Base-by-base conservation (phyloP, 2,329 filamentous ascomycete species). In the Nemania sp. region DNA sequence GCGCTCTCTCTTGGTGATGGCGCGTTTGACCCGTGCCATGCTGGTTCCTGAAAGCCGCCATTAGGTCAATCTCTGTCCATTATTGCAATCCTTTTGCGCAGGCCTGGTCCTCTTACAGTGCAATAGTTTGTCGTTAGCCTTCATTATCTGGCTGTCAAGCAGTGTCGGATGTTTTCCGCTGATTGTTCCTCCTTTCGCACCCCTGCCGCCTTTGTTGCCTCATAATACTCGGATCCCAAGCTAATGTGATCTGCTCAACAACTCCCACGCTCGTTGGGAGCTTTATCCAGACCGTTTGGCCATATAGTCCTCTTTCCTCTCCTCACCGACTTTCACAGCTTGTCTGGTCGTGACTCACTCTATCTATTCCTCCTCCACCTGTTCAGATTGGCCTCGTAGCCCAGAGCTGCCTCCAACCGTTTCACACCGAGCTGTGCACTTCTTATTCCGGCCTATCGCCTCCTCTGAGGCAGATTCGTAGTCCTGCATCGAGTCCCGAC, bases 271-370 rank as follows among this genome's bases (percentile, higher is more conserved):
- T 74, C 68, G 63, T 29, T 62, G 60, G 53, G 71, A 74, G 70
- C 71, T 77, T 75, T 75, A 73, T 74, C 66, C 64, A 71, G 68
- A 68, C 70, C 66, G 55, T 41, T 62, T 72, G 67, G 47, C 66
- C 79, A 80, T 83, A 83, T 82, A 83, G 76, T 73, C 75, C 70
- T 71, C 73, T 75, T 76, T 70, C 72, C 76, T 78, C 75, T 77
- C 76, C 80, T 82, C 80, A 81, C 80, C 76, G 66, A 75, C 75
- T 77, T 81, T 82, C 80, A 83, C 81, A 70, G 68, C 55, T 72
- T 54, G 24, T 62, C 73, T 70, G 59, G 67, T 69, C 73, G 77
- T 80, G 80, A 82, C 79, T 82, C 81, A 82, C 79, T 78, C 73
- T 74, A 76, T 75, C 73, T 71, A 73, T 69, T 73, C 67, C 72